Evolutionary conservation across 139 green algal genomes (phyloP), one percentile per base, ranked within the genome.

Genomic region (Closterium sp.): DNA sequence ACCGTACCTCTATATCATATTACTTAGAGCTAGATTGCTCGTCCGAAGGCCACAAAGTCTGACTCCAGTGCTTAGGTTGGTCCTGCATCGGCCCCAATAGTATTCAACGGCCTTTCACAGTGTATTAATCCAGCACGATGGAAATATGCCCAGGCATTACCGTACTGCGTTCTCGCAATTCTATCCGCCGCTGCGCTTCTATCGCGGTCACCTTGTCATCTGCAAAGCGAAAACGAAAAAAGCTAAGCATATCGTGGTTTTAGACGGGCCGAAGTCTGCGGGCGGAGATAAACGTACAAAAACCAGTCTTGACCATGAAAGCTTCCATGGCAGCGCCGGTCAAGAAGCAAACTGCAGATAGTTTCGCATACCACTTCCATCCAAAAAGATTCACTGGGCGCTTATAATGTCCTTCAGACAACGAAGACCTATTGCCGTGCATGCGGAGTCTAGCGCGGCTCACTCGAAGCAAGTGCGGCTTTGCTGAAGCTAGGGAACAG

Each of bases 241-340:
- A 79, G n/a, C 2, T 79, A 50, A 50, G 38, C 13, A 50, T 13
- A 50, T 50, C 38, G 38, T 50, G 38, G 38, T 50, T 50, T 50
- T 50, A 17, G 13, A 17, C 38, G 0, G 38, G 38, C 38, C 38
- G 38, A 50, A 50, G 13, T 50, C 38, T 50, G 38, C 62, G 62
- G n/a, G 38, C 38, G 38, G 62, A 79, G 21, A 92, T 28, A 92
- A 92, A 92, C 92, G 45, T 3, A 94, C 89, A 98, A 91, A 98
- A 98, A 38, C 97, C 97, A 19, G 97, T 99, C 50, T 97, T 96
- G 86, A 98, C 97, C 97, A 99, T 99, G 91, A 99, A 99, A 0
- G 94, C 4, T 94, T 99, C 97, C 97, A 99, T 98, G 32, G 92
- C 92, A 28, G 92, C 97, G 24, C 97, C 97, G 6, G 95, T 31